Conservation (phyloP, 495 filamentous ascomycete species). For the Aspergillus funiculosus region DNA sequence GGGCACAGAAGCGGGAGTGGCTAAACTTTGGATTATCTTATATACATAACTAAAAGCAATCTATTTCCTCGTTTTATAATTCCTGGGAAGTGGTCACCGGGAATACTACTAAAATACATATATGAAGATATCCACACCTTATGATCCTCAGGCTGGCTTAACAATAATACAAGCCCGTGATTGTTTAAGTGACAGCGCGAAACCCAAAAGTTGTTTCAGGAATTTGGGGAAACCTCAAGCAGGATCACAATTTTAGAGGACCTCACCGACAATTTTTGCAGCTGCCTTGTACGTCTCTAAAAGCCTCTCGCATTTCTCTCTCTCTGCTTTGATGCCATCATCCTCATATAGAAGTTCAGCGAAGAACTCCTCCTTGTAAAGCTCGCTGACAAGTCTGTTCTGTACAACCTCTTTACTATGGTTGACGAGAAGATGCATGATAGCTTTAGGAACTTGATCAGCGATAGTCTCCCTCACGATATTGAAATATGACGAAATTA, state of each 20-base stretch:
- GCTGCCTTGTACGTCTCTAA: slow-evolving; percentile 93
- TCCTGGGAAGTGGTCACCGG: neutral
- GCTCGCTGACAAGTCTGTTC: slow-evolving; percentile 89
- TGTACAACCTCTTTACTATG: slow-evolving; percentile 97
- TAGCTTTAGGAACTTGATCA: slow-evolving; percentile 95
- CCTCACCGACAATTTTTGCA: slow-evolving; percentile 94
- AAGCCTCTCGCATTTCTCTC: slow-evolving; percentile 95
- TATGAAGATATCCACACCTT: no score
- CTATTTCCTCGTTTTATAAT: neutral
- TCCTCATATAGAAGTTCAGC: slow-evolving; percentile 94
- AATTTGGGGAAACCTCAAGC: no score
- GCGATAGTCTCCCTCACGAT: slow-evolving; percentile 96
- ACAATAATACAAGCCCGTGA: no score
- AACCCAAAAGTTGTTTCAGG: neutral
- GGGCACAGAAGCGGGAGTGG: no score
- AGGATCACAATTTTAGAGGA: slow-evolving; percentile 55
- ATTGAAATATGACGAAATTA: slow-evolving; percentile 97
- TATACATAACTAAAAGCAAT: neutral
- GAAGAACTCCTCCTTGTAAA: slow-evolving; percentile 93
- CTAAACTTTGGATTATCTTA: no score
- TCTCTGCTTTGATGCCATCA: slow-evolving; percentile 91
- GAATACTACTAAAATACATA: slow-evolving; percentile 2
- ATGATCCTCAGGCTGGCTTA: no score
- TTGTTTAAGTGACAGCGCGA: neutral
- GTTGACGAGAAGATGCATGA: slow-evolving; percentile 98